Base-by-base conservation (phyloP, 306 rosid species). In the Cucurbita argyrosperma region DNA sequence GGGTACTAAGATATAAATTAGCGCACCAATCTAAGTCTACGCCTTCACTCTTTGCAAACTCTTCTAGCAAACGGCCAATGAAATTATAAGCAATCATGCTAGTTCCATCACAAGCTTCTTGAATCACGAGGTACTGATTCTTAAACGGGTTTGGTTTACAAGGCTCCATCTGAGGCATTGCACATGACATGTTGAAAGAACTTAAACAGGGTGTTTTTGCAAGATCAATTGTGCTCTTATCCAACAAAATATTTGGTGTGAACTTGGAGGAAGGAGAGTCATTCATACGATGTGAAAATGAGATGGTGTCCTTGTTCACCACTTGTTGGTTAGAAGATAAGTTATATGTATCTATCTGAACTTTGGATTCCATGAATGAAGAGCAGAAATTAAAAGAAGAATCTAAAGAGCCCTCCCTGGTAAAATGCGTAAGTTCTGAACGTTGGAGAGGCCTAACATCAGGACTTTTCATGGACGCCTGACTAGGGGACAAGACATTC, bases 101-200 rank as follows among this genome's bases (percentile, higher is more conserved):
- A 19, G 96, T 85, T 83, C 86, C 86, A 57, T 94, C 97, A 84
- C 92, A 89, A 65, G 77, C 82, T 61, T 87, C 88, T 80, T 94
- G 98, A 78, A 80, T 61, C 21, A 81, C 77, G 35, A 94, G 88
- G 80, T 91, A 89, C 26, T 80, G 79, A 78, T 94, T 90, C 76
- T 80, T 81, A 76, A 74, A 66, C 12, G 72, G 59, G 18, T 58
- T 67, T 72, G 76, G 40, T 39, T 74, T 70, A 23, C 59, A 49
- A 55, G 60, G 57, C 3, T 43, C 76, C 45, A 75, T 54, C 67
- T 72, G 69, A 72, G 55, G 71, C 58, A 67, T 59, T 60, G 66
- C 78, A 77, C 43, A 35, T 10, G 56, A 72, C 35, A 79, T 65
- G 51, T 72, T 67, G n/a, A 42, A 54, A 74, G 83, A 49, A 58